Base-by-base conservation (phyloP, 768 basidiomycete genomes). In the Tricholoma matsutake region DNA sequence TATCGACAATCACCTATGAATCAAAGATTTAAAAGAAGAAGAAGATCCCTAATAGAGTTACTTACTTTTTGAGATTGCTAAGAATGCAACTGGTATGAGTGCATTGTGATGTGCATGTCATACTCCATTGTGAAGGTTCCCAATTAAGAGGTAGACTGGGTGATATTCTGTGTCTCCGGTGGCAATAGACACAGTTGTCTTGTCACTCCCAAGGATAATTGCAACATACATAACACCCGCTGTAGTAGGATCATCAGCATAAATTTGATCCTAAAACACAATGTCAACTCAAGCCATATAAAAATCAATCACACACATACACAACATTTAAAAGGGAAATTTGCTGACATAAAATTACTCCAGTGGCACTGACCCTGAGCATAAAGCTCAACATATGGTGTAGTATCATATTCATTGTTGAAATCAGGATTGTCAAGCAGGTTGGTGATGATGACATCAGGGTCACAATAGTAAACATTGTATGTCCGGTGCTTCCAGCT, bases 261-360 rank as follows among this genome's bases (percentile, higher is more conserved):
- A 43, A 2, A 43, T 43, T 43, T 43, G 41, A 43, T 43, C 41
- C 41, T 43, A 43, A 43, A 52, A 28, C 43, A 58, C 47, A 25
- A 31, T 43, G 41, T 43, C 41, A 43, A 43, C 39, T 41, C 39
- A n/a, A 2, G n/a, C 16, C 41, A 43, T 8, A 43, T 43, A 43
- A 10, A 43, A 43, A 43, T 43, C 2, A n/a, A 16, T n/a, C 7
- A 0, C 7, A 3, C 2, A 59, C 63, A 5, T 57, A 71, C 67
- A 2, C 67, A 68, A 55, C 75, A 70, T 4, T 62, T 60, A 71
- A 70, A 79, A 0, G 70, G 68, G 54, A 64, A 78, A 47, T 72
- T 71, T 0, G 69, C 75, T 0, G 73, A 75, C 72, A 79, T 76
- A 11, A 77, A 65, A 51, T 79, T 67, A 13, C 49, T 55, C 65